Conservation (phyloP, 768 basidiomycete species). For the Boletus insuetus region DNA sequence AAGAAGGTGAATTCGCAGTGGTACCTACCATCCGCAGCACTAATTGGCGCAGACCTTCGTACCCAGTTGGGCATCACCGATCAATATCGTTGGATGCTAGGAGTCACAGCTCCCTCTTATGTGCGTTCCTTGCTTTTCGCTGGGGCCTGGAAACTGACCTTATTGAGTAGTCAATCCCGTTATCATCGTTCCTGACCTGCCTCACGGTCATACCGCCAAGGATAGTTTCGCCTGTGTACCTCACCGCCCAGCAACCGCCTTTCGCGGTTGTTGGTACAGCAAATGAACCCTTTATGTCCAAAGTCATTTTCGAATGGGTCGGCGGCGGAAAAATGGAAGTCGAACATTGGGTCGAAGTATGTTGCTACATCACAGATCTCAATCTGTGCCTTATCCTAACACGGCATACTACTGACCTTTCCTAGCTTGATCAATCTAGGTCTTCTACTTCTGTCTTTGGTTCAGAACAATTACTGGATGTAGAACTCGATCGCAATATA, state of each 20-base stretch:
- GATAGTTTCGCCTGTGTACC: conserved; percentile 28
- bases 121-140: conserved; percentile 30
- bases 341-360: conserved; percentile 54
- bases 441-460: conserved; percentile 37
- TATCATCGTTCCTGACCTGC: conserved; percentile 34
- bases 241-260: conserved; percentile 36
- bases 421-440: conserved; percentile 45
- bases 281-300: conserved; percentile 45
- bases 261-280: conserved; percentile 42
- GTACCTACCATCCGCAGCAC: not conserved
- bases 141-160: not conserved
- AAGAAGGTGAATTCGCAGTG: conserved; percentile 31
- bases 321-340: conserved; percentile 43
- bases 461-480: conserved; percentile 50
- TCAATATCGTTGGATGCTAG: conserved; percentile 48
- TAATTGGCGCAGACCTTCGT: conserved; percentile 34
- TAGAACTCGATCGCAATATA: conserved; percentile 45
- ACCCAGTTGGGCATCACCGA: conserved; percentile 23
- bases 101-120: conserved; percentile 45
- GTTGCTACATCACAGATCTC: conserved; percentile 7
- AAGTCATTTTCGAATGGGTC: conserved; percentile 39
- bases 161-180: conserved; percentile 24
- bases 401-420: not conserved
- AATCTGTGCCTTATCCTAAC: not conserved
- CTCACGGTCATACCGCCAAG: conserved; percentile 39